phyloP scores from a whole-genome alignment of 495 filamentous ascomycete species.

The Lasiosphaeria miniovina region DNA sequence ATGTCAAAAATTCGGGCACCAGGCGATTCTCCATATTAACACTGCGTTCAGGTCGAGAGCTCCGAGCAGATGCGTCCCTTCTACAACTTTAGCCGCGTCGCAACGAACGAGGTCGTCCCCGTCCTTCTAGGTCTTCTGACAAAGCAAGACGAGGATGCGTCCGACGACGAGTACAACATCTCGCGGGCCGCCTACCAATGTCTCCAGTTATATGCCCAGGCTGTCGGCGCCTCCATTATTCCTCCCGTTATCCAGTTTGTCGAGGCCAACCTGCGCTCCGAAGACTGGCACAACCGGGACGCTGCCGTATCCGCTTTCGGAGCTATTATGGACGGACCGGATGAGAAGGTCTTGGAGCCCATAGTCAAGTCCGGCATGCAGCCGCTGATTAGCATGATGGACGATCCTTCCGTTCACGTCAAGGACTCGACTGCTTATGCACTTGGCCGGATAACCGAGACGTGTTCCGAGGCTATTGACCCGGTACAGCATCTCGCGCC shows the following conservation, averaged over 20 bases:
- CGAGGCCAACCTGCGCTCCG: conserved; percentile 80
- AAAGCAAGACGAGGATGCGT: conserved; percentile 95
- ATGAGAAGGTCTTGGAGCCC: conserved; percentile 81
- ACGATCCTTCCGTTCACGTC: conserved; percentile 81
- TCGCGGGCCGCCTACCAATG: conserved; percentile 95
- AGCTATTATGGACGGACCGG: conserved; percentile 97
- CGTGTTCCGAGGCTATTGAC: conserved; percentile 84
- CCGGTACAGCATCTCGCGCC: conserved; percentile 73
- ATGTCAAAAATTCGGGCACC: conserved; percentile 23
- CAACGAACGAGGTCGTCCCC: conserved; percentile 87
- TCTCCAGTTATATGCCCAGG: conserved; percentile 89
- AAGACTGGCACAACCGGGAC: conserved; percentile 91
- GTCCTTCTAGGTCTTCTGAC: conserved; percentile 85
- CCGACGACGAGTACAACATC: conserved; percentile 95
- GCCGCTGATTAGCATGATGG: conserved; percentile 93
- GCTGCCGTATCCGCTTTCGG: conserved; percentile 98
- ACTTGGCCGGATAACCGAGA: conserved; percentile 91
- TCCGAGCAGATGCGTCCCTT: conserved; percentile 76
- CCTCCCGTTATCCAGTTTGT: conserved; percentile 83
- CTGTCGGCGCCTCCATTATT: conserved; percentile 77
- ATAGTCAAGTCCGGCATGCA: conserved; percentile 91
- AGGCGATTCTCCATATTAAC: conserved; percentile 22
- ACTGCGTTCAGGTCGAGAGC: conserved; percentile 59
- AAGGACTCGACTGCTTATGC: conserved; percentile 97
- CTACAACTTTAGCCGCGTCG: conserved; percentile 88